These are phyloP conservation scores for Nematocida sp. DNA, from an alignment of 371 early-diverging fungal genomes.

Conservation along the genomic window DNA sequence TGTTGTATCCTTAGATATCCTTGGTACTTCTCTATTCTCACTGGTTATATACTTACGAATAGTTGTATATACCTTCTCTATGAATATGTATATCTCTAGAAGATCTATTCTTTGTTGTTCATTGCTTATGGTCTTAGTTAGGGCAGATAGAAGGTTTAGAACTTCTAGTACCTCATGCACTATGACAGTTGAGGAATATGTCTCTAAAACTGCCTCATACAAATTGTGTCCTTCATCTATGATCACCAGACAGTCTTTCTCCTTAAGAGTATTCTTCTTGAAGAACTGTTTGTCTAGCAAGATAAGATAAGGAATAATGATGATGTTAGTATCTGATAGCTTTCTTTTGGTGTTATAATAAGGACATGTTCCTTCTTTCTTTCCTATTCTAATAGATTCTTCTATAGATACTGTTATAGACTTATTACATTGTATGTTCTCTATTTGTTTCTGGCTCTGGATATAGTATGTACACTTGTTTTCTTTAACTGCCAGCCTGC, in stretches of 20 bases:
- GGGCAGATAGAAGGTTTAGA: not conserved
- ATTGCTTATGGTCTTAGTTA: slow-evolving; percentile 19
- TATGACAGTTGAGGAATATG: slow-evolving; percentile 54
- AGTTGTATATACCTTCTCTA: slow-evolving; percentile 11
- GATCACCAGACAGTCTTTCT: slow-evolving; percentile 57
- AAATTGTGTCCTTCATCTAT: slow-evolving; percentile 66
- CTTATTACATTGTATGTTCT: slow-evolving; percentile 8
- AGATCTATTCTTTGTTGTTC: slow-evolving; percentile 15
- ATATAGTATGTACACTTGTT: slow-evolving; percentile 57
- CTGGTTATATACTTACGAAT: no score
- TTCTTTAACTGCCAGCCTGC: slow-evolving; percentile 53
- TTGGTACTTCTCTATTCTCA: no score
- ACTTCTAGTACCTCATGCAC: slow-evolving; percentile 5
- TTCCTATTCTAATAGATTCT: slow-evolving; percentile 54
- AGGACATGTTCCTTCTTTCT: slow-evolving; percentile 57
- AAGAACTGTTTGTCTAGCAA: slow-evolving; percentile 59
- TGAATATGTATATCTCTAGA: slow-evolving; percentile 35
- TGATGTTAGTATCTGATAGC: slow-evolving; percentile 50
- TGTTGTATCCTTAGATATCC: slow-evolving; percentile 1
- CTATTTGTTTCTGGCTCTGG: slow-evolving; percentile 41
- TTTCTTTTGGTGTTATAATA: slow-evolving; percentile 59
- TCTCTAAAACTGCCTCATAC: slow-evolving; percentile 56
- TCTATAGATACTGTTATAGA: slow-evolving; percentile 40
- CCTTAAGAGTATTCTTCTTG: slow-evolving; percentile 51
- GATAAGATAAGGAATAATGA: slow-evolving; percentile 62